Evolutionary conservation across 768 basidiomycete genomes (phyloP).

Genomic region (Lentinula edodes): DNA sequence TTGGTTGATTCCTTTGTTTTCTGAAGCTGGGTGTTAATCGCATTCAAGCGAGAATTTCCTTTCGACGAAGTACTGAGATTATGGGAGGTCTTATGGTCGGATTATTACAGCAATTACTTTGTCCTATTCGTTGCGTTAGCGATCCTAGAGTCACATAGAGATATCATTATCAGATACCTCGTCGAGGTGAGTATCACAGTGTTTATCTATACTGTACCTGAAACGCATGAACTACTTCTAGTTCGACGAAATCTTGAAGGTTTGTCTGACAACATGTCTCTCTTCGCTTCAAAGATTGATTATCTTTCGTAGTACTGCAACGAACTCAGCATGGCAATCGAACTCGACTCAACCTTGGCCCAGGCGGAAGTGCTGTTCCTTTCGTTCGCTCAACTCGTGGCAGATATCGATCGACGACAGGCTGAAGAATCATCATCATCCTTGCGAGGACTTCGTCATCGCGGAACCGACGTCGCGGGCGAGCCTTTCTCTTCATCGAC

Average conservation of each 20-base stretch:
- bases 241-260: conserved; percentile 82
- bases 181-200: conserved; percentile 64
- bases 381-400: conserved; percentile 83
- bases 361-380: conserved; percentile 97
- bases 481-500: conserved; percentile 15
- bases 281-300: not conserved
- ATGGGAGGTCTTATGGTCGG: conserved; percentile 94
- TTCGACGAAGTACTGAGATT: conserved; percentile 86
- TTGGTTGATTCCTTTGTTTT: not conserved
- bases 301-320: conserved; percentile 68
- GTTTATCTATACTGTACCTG: not conserved
- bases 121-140: conserved; percentile 94
- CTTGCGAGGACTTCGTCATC: conserved; percentile 26
- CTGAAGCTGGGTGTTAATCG: conserved; percentile 79
- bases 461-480: conserved; percentile 1
- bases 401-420: conserved; percentile 79
- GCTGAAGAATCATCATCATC: conserved; percentile 42
- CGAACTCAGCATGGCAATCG: conserved; percentile 93
- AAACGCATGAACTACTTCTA: conserved; percentile 18
- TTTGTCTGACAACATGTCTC: conserved; percentile 16
- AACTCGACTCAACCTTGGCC: conserved; percentile 89
- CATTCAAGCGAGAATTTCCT: conserved; percentile 95
- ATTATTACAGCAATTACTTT: conserved; percentile 84
- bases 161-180: conserved; percentile 92
- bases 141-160: conserved; percentile 90